Conservation (phyloP, 768 basidiomycete genomes). For the Auriscalpium microsporum region DNA sequence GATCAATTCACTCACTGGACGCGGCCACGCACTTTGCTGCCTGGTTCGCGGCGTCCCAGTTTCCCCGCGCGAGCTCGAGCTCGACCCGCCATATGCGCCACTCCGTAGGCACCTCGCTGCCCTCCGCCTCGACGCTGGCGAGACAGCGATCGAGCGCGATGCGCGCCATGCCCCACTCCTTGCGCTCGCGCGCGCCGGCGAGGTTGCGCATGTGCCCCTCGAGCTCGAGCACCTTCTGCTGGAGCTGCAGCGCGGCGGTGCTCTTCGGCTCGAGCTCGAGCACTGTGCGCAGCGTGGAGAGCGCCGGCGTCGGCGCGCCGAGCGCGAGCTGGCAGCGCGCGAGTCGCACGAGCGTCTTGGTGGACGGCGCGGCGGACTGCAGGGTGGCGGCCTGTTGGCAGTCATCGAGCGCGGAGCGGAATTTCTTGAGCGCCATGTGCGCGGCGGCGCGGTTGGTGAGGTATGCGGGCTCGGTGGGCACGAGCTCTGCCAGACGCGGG, state of each 20-base stretch:
- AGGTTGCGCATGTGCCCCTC: slow-evolving; percentile 61
- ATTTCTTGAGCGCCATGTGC: slow-evolving; percentile 74
- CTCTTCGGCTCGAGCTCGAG: slow-evolving; percentile 58
- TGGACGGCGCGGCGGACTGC: slow-evolving; percentile 49
- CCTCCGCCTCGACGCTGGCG: slow-evolving; percentile 66
- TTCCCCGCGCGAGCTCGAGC: slow-evolving; percentile 61
- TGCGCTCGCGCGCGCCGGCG: slow-evolving; percentile 42
- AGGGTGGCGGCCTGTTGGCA: slow-evolving; percentile 67
- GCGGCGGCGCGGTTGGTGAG: slow-evolving; percentile 83
- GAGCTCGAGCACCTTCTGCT: slow-evolving; percentile 50
- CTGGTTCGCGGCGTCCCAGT: slow-evolving; percentile 63
- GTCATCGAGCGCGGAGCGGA: slow-evolving; percentile 65
- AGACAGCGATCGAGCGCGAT: slow-evolving; percentile 75
- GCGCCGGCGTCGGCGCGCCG: slow-evolving; percentile 58
- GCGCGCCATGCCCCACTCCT: slow-evolving; percentile 72
- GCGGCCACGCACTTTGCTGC: slow-evolving; percentile 61
- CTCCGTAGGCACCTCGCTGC: slow-evolving; percentile 63
- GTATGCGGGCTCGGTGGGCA: slow-evolving; percentile 56
- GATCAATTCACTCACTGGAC: background rate
- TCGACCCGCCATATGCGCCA: slow-evolving; percentile 80
- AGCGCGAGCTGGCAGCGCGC: slow-evolving; percentile 80
- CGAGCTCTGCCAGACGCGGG: slow-evolving; percentile 15
- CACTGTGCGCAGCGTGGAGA: slow-evolving; percentile 55
- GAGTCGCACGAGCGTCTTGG: slow-evolving; percentile 76
- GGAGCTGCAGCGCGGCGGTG: slow-evolving; percentile 48